Base-by-base conservation (phyloP, 1,284 basidiomycete genomes). In the Limonomyces culmigenus region DNA sequence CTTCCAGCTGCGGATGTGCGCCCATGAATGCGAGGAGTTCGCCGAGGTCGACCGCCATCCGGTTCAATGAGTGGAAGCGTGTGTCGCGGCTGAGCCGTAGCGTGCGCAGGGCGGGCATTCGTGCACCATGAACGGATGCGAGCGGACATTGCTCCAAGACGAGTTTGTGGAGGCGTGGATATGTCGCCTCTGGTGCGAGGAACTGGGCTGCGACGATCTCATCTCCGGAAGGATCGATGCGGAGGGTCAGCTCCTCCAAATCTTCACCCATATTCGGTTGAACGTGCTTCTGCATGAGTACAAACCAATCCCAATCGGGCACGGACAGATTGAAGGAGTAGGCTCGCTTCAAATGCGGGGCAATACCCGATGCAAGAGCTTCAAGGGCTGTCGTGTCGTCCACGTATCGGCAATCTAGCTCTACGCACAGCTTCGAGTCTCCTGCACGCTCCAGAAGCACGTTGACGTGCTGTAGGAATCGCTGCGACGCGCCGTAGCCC, bases 111-210 rank as follows among this genome's bases (percentile, higher is more conserved):
- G 42, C 36, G 3, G 54, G 51, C 30, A 51, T 36, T 8, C 23
- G 23, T 8, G 44, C 25, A 6, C 47, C 43, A 19, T 42, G 42
- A 15, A 55, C 41, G 38, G 47, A 50, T 13, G 48, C 38, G 15
- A 56, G 44, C 2, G 52, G 53, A 5, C 47, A 42, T 18, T 54
- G 50, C 29, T 56, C 53, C 29, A 56, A 50, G 21, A 45, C 44
- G 19, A 55, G 45, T 18, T 42, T 36, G 2, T 36, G 41, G 13
- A 56, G 43, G 3, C 45, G 46, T 3, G 54, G 53, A 35, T 49
- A 54, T 0, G 42, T 42, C 29, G 49, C 43, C 12, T 43, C 38
- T n/a, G n/a, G n/a, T 8, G 8, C 8, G n/a, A 54, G 43, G 19
- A 55, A 36, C 18, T 42, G 36, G 27, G 49, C 47, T 2, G 53